phyloP scores from a whole-genome alignment of 78 protist species.

The slime mould (Dictyostelium discoideum) region DNA sequence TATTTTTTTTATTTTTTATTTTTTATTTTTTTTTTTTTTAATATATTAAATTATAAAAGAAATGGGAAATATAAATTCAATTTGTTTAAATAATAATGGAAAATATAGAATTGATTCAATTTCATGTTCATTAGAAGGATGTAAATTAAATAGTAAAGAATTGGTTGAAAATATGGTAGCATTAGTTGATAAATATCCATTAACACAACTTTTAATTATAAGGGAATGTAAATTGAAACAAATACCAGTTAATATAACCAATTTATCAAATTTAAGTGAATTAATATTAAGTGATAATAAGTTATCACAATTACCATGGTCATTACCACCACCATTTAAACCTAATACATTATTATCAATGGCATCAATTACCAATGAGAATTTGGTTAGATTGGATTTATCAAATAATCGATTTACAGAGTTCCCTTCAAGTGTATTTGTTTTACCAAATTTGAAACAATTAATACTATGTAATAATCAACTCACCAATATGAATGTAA shows the following conservation, averaged over 20 bases:
- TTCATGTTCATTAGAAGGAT: neutral
- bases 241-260: neutral
- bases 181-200: neutral
- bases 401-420: conserved; percentile 4
- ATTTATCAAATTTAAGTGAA: neutral
- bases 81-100: neutral
- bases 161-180: neutral
- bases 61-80: conserved; percentile 42
- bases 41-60: neutral
- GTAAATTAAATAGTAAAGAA: conserved; percentile 24
- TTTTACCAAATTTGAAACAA: neutral
- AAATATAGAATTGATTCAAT: conserved; percentile 36
- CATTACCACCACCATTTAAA: conserved; percentile 12
- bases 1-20: neutral
- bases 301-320: conserved; percentile 19
- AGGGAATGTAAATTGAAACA: conserved; percentile 11
- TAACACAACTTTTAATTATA: neutral
- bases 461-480: conserved; percentile 11
- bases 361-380: neutral
- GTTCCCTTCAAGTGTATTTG: conserved; percentile 28
- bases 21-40: too few species aligned
- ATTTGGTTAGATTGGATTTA: neutral
- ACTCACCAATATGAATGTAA: neutral
- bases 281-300: conserved; percentile 18
- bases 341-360: neutral